These are phyloP conservation scores for Zasmidium citrigriseum DNA, from an alignment of 2,329 filamentous ascomycete genomes.

Conservation along the genomic window DNA sequence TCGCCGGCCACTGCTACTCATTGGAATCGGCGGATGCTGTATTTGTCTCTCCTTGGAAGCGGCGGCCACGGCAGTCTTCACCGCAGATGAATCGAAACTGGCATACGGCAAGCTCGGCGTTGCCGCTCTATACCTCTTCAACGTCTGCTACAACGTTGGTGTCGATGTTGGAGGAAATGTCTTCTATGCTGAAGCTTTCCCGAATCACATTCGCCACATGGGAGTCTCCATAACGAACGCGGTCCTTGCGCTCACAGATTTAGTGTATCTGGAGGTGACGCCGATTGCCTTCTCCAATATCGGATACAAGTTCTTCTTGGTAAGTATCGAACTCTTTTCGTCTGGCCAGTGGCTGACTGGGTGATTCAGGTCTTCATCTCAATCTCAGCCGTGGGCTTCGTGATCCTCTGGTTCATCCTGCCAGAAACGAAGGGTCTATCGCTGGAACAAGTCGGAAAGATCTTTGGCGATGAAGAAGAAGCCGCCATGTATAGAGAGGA, in stretches of 20 bases:
- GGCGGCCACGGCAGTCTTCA: neutral
- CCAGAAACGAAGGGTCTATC: neutral
- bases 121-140: neutral
- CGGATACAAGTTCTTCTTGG: constrained; percentile 5
- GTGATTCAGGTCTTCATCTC: neutral
- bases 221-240: constrained; percentile 1
- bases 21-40: neutral
- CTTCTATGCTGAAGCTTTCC: constrained; percentile 1
- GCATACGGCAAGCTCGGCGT: neutral
- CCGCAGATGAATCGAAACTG: neutral
- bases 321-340: constrained; percentile 3
- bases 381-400: constrained; percentile 2
- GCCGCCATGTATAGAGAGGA: neutral
- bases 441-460: constrained; percentile 1
- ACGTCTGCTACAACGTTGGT: constrained; percentile 3
- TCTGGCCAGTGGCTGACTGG: neutral
- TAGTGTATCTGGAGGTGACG: neutral
- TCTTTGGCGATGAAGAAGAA: constrained; percentile 1
- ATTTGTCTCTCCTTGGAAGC: neutral
- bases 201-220: constrained; percentile 1
- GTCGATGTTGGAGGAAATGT: constrained; percentile 2
- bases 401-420: neutral
- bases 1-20: neutral
- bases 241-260: neutral
- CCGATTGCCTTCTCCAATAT: constrained; percentile 6